phyloP scores from a whole-genome alignment of 305 asterid species.

The Rubia tinctorum region DNA sequence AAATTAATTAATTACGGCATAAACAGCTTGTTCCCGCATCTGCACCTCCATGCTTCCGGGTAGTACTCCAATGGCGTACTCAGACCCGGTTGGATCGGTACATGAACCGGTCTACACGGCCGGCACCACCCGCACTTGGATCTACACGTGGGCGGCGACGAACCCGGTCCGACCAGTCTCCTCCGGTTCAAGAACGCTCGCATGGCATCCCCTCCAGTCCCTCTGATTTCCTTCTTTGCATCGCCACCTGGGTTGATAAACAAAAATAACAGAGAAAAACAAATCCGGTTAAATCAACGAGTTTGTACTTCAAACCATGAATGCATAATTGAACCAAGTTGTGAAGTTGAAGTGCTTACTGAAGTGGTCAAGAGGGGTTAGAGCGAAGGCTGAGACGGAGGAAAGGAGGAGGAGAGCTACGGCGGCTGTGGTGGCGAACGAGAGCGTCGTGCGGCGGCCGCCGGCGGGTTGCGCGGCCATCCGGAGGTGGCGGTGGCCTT shows the following conservation, averaged over 20 bases:
- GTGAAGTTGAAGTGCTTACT: constrained; percentile 32
- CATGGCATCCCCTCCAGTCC: constrained; percentile 16
- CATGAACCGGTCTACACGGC: constrained; percentile 78
- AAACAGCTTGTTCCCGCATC: constrained; percentile 67
- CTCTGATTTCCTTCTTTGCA: constrained; percentile 18
- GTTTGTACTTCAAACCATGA: not conserved
- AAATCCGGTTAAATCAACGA: not conserved
- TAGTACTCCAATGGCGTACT: constrained; percentile 70
- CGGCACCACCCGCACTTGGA: constrained; percentile 70
- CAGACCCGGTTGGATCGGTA: constrained; percentile 72
- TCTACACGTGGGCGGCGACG: constrained; percentile 79
- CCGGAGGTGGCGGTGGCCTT: constrained; percentile 19
- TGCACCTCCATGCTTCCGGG: constrained; percentile 95
- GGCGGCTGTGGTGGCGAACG: constrained; percentile 38
- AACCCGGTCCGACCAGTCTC: constrained; percentile 66
- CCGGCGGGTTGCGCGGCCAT: constrained; percentile 43
- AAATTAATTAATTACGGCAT: constrained; percentile 42
- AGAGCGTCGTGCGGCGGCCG: constrained; percentile 28
- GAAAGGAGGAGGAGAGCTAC: constrained; percentile 54
- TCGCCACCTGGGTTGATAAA: constrained; percentile 25
- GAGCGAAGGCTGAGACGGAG: constrained; percentile 37
- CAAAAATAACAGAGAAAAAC: not conserved
- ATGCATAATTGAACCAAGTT: not conserved
- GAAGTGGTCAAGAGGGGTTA: constrained; percentile 36
- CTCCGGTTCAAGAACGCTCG: constrained; percentile 30